A percentile compares a stretch with the other conserved stretches of the same genome.
phyloP scores from a whole-genome alignment of 1,284 basidiomycete species.

The Jaminaea rosea region DNA sequence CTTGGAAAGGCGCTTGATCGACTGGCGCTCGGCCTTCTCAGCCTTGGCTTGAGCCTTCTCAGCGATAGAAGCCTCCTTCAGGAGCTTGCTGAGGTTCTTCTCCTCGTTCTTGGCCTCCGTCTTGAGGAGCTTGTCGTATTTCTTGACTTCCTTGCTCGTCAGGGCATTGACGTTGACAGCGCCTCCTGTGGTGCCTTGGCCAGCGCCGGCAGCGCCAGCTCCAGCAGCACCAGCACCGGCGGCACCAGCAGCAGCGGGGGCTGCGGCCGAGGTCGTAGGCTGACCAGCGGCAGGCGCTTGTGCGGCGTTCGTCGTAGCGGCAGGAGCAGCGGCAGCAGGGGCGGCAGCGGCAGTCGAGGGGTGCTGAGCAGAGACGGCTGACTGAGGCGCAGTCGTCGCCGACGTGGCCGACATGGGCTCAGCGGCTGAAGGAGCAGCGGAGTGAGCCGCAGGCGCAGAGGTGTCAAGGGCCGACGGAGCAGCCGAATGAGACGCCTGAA shows the following conservation, averaged over 20 bases:
- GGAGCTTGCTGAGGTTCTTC: constrained; percentile 25
- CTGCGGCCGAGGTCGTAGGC: constrained; percentile 1
- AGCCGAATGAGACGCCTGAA: neutral
- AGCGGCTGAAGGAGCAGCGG: neutral
- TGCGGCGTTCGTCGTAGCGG: constrained; percentile 9
- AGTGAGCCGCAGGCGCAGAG: too few species aligned
- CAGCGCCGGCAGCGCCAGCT: constrained; percentile 1
- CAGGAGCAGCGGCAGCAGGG: neutral
- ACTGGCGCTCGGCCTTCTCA: constrained; percentile 24
- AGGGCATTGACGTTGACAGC: constrained; percentile 9
- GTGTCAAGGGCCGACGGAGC: neutral
- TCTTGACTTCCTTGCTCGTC: constrained; percentile 30
- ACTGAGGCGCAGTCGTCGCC: neutral
- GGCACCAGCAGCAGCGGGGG: constrained; percentile 10
- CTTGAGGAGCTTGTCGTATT: constrained; percentile 36
- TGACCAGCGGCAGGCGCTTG: constrained; percentile 1
- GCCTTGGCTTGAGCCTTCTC: constrained; percentile 32
- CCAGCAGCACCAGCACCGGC: constrained; percentile 7
- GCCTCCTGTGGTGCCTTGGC: neutral
- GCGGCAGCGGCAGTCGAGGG: constrained; percentile 8
- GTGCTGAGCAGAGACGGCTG: neutral
- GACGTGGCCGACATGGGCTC: neutral
- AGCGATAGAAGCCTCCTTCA: constrained; percentile 26
- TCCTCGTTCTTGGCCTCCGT: constrained; percentile 33
- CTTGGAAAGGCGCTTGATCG: constrained; percentile 30